Percentiles rank a stretch among this genome's conserved stretches.
Evolutionary conservation across 768 basidiomycete genomes (phyloP).

Genomic region (Leccinum subtestaceum): DNA sequence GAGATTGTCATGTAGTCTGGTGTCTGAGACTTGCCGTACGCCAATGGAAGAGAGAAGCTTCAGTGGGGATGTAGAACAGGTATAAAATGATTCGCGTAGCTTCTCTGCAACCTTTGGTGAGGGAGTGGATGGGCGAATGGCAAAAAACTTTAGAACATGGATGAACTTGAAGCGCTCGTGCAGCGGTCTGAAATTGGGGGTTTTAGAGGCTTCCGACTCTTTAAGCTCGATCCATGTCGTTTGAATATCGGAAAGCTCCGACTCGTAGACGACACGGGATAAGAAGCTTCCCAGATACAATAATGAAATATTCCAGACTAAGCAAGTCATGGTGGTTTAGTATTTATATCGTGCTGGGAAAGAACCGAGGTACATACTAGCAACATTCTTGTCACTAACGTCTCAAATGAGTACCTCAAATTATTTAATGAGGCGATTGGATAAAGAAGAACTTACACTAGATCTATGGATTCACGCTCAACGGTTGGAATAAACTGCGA

Average conservation of each 20-base stretch:
- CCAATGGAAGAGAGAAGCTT: background rate
- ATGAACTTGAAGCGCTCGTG: background rate
- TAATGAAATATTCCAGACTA: background rate
- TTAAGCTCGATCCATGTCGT: background rate
- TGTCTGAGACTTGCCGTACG: background rate
- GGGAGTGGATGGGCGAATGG: background rate
- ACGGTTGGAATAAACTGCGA: conserved; percentile 9
- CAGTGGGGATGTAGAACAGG: background rate
- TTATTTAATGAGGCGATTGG: background rate
- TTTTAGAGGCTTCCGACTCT: too few relatives aligned
- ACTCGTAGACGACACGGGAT: background rate
- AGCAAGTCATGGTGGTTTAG: background rate
- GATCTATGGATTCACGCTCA: conserved; percentile 13
- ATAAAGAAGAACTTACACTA: conserved; percentile 1
- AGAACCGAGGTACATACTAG: conserved; percentile 42
- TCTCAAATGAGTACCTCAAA: background rate
- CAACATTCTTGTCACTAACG: conserved; percentile 36
- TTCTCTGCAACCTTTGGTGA: background rate
- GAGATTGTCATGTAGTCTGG: background rate
- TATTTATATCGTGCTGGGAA: too few relatives aligned
- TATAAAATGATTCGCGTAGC: background rate
- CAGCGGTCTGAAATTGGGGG: background rate
- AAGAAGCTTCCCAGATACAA: background rate
- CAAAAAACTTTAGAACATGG: background rate
- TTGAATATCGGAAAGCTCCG: background rate